Evolutionary conservation across 345 rosid genomes (phyloP).

Genomic region (Heritiera fomes): DNA sequence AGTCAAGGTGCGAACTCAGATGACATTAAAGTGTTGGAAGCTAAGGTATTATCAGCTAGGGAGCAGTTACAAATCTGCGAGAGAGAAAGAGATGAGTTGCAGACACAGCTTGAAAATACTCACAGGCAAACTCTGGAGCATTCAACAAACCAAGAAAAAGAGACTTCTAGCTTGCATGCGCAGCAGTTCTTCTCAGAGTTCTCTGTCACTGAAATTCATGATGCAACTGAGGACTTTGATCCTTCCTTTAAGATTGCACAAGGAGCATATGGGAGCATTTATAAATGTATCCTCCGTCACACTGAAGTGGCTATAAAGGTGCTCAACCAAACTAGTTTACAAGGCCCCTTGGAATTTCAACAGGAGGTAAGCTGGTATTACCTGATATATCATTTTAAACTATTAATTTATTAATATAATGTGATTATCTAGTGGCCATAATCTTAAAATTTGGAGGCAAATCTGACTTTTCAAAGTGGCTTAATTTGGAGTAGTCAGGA

Average conservation of each 20-base stretch:
- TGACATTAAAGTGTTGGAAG: constrained; percentile 19
- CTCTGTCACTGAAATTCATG: constrained; percentile 34
- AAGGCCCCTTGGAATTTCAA: constrained; percentile 26
- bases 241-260: constrained; percentile 35
- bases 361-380: constrained; percentile 35
- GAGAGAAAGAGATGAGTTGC: constrained; percentile 36
- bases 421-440: neutral
- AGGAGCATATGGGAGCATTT: constrained; percentile 34
- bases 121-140: constrained; percentile 37
- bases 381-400: neutral
- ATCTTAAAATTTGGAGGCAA: neutral
- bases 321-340: constrained; percentile 28
- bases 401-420: too few species aligned
- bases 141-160: constrained; percentile 26
- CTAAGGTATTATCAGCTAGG: constrained; percentile 14
- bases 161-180: constrained; percentile 22
- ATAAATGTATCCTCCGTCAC: constrained; percentile 39
- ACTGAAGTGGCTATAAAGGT: constrained; percentile 45
- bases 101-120: constrained; percentile 35
- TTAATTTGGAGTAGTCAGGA: neutral
- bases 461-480: neutral
- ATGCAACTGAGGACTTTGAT: constrained; percentile 37
- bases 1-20: constrained; percentile 14
- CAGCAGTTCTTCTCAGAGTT: constrained; percentile 31
- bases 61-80: constrained; percentile 28